Conservation (phyloP, 2,329 filamentous ascomycete genomes). For the Calonectria honghensis region DNA sequence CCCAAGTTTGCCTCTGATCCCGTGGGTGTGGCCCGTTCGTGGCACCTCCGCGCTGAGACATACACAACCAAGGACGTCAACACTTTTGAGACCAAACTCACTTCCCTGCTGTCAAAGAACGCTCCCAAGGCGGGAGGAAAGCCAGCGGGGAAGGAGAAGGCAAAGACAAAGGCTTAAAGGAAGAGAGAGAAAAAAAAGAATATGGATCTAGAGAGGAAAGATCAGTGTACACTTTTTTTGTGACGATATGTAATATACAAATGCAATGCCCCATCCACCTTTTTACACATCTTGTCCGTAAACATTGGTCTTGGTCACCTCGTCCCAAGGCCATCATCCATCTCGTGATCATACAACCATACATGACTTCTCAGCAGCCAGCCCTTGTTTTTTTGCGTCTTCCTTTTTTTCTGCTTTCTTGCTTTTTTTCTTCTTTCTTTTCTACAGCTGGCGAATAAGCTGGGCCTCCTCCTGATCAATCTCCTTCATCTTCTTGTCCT, state of each 20-base stretch:
- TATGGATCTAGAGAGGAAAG: conserved; percentile 43
- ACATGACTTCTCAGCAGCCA: not conserved
- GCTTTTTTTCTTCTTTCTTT: conserved; percentile 40
- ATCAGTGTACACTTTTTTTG: conserved; percentile 53
- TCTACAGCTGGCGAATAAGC: conserved; percentile 64
- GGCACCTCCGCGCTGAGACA: conserved; percentile 62
- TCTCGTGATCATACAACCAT: conserved; percentile 20
- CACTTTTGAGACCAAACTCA: conserved; percentile 64
- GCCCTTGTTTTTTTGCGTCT: not conserved
- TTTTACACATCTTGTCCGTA: conserved; percentile 21
- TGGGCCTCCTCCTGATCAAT: conserved; percentile 71
- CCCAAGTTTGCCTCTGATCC: conserved; percentile 59
- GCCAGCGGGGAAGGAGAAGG: conserved; percentile 43
- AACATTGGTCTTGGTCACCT: not conserved
- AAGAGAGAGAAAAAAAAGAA: conserved; percentile 21
- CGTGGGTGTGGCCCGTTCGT: conserved; percentile 59
- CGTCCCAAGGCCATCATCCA: not conserved
- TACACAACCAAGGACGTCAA: conserved; percentile 59
- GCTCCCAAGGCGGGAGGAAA: conserved; percentile 44
- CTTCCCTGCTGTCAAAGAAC: conserved; percentile 55
- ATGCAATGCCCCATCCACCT: conserved; percentile 51
- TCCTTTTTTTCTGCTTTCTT: not conserved
- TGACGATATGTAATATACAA: conserved; percentile 55
- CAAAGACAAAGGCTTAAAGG: conserved; percentile 50
- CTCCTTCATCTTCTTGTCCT: conserved; percentile 72